Evolutionary conservation across 176 grass and related monocot species (phyloP), one percentile per base, ranked within the genome.

Genomic region (Leersia perrieri): DNA sequence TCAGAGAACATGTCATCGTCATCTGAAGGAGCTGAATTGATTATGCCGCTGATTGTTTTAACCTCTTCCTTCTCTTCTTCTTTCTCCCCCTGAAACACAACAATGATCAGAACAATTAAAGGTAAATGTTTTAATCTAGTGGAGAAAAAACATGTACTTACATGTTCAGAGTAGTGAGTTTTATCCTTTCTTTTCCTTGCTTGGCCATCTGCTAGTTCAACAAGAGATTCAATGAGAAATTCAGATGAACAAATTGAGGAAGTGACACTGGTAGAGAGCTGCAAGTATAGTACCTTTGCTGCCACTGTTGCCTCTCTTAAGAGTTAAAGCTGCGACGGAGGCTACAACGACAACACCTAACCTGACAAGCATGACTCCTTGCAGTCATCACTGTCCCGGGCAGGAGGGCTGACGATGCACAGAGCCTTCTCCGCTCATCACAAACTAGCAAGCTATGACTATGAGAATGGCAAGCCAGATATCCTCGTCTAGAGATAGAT

Each of bases 1-100:
- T 99, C 93, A 2, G 85, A 88, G 18, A 91, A 85, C 86, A 96
- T 91, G 36, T 91, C 93, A 6, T 95, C 92, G 3, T 92, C 84
- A 0, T 89, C 89, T 1, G 68, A 76, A 0, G 25, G 87, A 8
- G 87, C 86, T 3, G 87, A 79, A 61, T 87, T 93, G 63, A 99
- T 90, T 71, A 95, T 79, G 64, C 86, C 85, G 9, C 60, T 99
- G 69, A 99, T 93, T 60, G 88, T 93, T 75, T 99, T 99, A 45
- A 99, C 93, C 75, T 99, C 88, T 83, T 93, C 94, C 51, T 89
- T 76, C 66, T 94, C 89, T 79, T 94, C 89, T 77, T 92, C 85
- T 83, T 92, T 81, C 73, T 90, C 80, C 77, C 42, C 82, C 83
- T 90, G 40, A 32, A 87, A 2, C 53, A 58, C 53, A 85, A 40